Conservation (phyloP, 2,329 filamentous ascomycete genomes). For the Cordyceps militaris region DNA sequence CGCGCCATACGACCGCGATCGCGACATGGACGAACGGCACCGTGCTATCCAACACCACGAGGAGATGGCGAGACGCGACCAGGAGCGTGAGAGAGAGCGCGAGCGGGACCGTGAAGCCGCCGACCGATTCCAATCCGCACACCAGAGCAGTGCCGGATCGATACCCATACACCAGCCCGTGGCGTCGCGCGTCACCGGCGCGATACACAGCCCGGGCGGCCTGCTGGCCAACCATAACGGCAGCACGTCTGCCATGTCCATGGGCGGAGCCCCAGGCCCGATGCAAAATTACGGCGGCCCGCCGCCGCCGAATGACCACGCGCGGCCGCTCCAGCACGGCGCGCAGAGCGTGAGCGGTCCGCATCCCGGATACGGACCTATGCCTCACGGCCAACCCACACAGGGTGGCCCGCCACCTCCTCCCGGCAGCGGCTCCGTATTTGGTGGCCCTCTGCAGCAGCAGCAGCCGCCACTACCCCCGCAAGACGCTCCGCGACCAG, state of each 20-base stretch:
- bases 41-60: constrained; percentile 41
- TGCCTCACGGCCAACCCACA: constrained; percentile 43
- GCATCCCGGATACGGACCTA: constrained; percentile 52
- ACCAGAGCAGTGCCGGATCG: constrained; percentile 81
- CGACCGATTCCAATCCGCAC: constrained; percentile 63
- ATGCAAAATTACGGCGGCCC: constrained; percentile 47
- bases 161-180: constrained; percentile 93
- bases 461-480: constrained; percentile 53
- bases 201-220: constrained; percentile 88
- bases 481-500: constrained; percentile 54
- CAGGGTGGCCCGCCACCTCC: constrained; percentile 48
- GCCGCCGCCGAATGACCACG: constrained; percentile 42
- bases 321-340: constrained; percentile 44
- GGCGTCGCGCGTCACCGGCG: constrained; percentile 68
- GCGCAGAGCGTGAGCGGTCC: constrained; percentile 38
- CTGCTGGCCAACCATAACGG: constrained; percentile 69
- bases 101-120: constrained; percentile 56
- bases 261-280: constrained; percentile 46
- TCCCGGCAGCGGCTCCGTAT: constrained; percentile 55
- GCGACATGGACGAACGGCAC: constrained; percentile 42
- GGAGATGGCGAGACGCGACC: constrained; percentile 37
- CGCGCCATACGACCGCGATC: constrained; percentile 41
- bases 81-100: constrained; percentile 45
- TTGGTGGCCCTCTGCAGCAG: constrained; percentile 60
- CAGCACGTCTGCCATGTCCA: constrained; percentile 44